Conservation (phyloP, 768 basidiomycete species). For the Rhizopogon sp. region DNA sequence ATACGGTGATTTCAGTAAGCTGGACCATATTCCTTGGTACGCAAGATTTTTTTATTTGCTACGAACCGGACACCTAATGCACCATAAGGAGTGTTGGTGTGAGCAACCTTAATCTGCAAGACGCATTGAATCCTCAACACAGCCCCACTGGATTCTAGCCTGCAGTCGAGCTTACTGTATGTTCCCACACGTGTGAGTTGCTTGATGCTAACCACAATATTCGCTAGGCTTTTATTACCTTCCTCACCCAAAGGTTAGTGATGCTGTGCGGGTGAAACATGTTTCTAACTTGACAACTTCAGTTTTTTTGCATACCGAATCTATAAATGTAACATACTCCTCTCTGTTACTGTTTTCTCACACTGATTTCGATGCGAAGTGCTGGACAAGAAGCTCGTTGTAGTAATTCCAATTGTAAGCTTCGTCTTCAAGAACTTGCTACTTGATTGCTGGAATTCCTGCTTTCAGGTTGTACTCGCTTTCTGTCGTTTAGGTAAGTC, state of each 20-base stretch:
- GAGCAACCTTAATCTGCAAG: not conserved
- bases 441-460: not conserved
- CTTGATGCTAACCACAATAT: constrained; percentile 5
- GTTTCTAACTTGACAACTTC: not conserved
- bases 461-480: constrained; percentile 9
- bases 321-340: constrained; percentile 12
- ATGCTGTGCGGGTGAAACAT: not conserved
- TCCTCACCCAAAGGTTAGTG: constrained; percentile 16
- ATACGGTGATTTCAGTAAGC: constrained; percentile 8
- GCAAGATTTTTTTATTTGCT: not conserved
- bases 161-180: constrained; percentile 17
- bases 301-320: constrained; percentile 22
- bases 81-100: constrained; percentile 20
- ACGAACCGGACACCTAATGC: not conserved
- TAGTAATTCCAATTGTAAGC: constrained; percentile 15
- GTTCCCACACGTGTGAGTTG: not conserved
- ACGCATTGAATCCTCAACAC: not conserved
- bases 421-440: not conserved
- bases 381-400: constrained; percentile 3
- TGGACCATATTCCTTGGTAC: constrained; percentile 19
- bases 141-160: constrained; percentile 4
- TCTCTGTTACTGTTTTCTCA: not conserved
- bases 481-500: constrained; percentile 15
- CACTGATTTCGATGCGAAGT: constrained; percentile 4
- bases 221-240: constrained; percentile 20